These are phyloP conservation scores for Podila verticillata DNA, from an alignment of 192 early-diverging fungal species.

Conservation along the genomic window DNA sequence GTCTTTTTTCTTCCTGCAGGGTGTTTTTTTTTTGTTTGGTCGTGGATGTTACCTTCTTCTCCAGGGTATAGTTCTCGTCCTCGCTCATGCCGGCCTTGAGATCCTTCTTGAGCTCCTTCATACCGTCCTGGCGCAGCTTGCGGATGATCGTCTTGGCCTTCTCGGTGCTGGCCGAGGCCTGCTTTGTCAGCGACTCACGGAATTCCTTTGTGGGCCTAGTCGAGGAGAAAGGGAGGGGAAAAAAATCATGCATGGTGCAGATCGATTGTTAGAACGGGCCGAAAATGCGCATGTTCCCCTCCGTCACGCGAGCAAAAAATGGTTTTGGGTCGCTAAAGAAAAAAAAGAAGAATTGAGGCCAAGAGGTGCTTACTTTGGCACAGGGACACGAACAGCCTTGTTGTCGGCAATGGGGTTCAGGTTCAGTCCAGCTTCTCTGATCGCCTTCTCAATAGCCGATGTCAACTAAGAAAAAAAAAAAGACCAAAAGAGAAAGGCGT, in stretches of 20 bases:
- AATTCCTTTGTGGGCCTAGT: conserved; percentile 76
- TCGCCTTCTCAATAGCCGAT: conserved; percentile 74
- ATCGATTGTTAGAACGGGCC: background rate
- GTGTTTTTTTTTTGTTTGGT: background rate
- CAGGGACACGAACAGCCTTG: conserved; percentile 76
- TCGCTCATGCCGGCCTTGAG: conserved; percentile 60
- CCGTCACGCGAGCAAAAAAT: background rate
- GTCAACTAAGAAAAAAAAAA: conserved; percentile 51
- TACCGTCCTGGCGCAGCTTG: conserved; percentile 73
- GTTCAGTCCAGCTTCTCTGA: conserved; percentile 79
- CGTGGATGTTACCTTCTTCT: conserved; percentile 61
- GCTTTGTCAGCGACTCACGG: conserved; percentile 76
- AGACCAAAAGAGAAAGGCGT: background rate
- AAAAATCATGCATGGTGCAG: conserved; percentile 11
- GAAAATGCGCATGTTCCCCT: background rate
- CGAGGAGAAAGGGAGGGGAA: conserved; percentile 4
- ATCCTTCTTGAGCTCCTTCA: conserved; percentile 78
- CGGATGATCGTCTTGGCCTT: conserved; percentile 74
- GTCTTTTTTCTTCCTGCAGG: background rate
- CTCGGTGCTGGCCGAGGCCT: conserved; percentile 68
- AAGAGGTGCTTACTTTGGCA: conserved; percentile 75
- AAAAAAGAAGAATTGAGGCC: background rate
- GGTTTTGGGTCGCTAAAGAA: too few relatives aligned
- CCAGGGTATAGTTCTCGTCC: conserved; percentile 64
- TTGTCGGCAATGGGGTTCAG: conserved; percentile 83